A percentile compares a stretch with the other conserved stretches of the same genome.
These are phyloP conservation scores for Usnea hakonensis DNA, from an alignment of 495 filamentous ascomycete genomes.

Conservation along the genomic window DNA sequence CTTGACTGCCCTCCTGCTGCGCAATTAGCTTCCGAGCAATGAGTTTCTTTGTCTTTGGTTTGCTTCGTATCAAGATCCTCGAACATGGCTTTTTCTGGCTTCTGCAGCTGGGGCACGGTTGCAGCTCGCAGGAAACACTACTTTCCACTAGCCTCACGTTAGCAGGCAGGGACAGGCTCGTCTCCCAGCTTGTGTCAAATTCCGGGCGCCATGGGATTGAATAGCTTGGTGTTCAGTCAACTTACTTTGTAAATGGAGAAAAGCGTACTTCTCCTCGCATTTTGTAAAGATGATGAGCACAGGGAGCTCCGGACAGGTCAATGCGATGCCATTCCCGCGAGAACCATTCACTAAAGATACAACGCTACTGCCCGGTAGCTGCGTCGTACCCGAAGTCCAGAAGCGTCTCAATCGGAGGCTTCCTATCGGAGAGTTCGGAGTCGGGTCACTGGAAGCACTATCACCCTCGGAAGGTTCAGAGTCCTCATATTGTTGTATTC, in stretches of 20 bases:
- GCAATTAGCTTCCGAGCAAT: too few relatives aligned
- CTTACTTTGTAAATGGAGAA: constrained; percentile 12
- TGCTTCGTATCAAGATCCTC: too few relatives aligned
- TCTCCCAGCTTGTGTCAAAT: neutral
- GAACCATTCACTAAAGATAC: too few relatives aligned
- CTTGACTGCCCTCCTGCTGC: neutral
- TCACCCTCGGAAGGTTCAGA: too few relatives aligned
- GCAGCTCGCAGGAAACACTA: neutral
- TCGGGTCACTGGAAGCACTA: too few relatives aligned
- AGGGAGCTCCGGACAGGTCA: constrained; percentile 12
- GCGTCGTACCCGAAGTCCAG: too few relatives aligned
- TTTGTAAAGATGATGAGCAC: constrained; percentile 17
- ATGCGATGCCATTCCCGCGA: constrained; percentile 8
- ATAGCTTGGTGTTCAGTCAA: constrained; percentile 9
- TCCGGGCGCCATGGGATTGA: too few relatives aligned
- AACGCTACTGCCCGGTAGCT: too few relatives aligned
- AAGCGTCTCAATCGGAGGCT: too few relatives aligned
- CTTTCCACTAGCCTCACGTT: constrained; percentile 3
- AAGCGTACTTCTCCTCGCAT: constrained; percentile 13
- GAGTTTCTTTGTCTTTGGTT: too few relatives aligned
- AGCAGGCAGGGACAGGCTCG: neutral
- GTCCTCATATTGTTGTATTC: constrained; percentile 5
- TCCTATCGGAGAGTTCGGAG: too few relatives aligned
- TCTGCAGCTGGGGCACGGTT: neutral
- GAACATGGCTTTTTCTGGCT: too few relatives aligned